Percentiles rank a stretch among this genome's conserved stretches.
These are phyloP conservation scores for Coemansia sp. DNA, from an alignment of 192 early-diverging fungal genomes.

Conservation along the genomic window DNA sequence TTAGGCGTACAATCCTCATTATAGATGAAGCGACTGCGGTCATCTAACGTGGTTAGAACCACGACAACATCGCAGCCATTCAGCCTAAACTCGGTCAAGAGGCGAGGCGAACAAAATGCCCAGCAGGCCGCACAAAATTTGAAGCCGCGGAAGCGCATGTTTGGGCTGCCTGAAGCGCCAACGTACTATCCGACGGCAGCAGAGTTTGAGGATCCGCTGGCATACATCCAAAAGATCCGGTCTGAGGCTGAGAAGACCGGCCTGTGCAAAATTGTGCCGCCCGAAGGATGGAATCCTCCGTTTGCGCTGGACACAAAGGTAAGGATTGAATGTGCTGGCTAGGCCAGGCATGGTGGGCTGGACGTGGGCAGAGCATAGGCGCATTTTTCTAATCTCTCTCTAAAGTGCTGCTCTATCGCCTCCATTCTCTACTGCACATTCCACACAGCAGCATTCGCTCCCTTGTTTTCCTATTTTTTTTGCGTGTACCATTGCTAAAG, in stretches of 20 bases:
- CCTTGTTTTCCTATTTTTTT: no score
- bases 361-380: no score
- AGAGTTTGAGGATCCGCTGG: slow-evolving; percentile 81
- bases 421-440: no score
- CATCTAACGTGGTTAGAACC: slow-evolving; percentile 17
- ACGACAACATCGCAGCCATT: slow-evolving; percentile 13
- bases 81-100: slow-evolving; percentile 25
- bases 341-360: no score
- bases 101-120: slow-evolving; percentile 18
- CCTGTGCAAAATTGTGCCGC: slow-evolving; percentile 92
- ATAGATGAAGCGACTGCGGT: slow-evolving; percentile 42
- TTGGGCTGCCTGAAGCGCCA: slow-evolving; percentile 73
- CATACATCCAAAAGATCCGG: slow-evolving; percentile 80
- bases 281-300: slow-evolving; percentile 75
- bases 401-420: no score
- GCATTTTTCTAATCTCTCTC: no score
- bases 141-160: slow-evolving; percentile 50
- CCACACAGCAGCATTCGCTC: no score
- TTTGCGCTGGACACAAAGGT: slow-evolving; percentile 78
- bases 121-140: slow-evolving; percentile 26
- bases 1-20: neutral
- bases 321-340: slow-evolving; percentile 54
- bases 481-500: no score
- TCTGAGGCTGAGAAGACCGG: slow-evolving; percentile 74
- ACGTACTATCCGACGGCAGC: slow-evolving; percentile 74